Conservation (phyloP, 2,329 filamentous ascomycete genomes). For the Akanthomyces muscarius region DNA sequence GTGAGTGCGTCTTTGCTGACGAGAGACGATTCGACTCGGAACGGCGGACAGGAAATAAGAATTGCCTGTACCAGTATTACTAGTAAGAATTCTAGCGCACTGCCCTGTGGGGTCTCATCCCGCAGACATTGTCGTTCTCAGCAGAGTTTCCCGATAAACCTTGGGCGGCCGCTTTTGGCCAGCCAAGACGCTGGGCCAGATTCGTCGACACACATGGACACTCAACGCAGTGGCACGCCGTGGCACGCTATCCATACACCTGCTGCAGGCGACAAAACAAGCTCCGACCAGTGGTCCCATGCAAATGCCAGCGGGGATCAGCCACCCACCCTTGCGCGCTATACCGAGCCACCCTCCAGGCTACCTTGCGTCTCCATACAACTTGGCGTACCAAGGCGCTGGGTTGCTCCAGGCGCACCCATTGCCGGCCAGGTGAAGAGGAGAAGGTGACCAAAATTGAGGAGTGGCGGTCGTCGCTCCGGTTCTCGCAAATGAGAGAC, state of each 20-base stretch:
- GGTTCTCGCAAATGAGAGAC: conserved; percentile 15
- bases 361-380: neutral
- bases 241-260: neutral
- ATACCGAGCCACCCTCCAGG: neutral
- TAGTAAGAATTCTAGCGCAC: neutral
- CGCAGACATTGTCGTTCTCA: neutral
- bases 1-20: conserved; percentile 1
- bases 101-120: neutral
- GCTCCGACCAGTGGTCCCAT: neutral
- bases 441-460: neutral
- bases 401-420: neutral
- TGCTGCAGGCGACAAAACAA: neutral
- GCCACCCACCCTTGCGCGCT: neutral
- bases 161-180: conserved; percentile 9
- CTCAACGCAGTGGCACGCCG: neutral
- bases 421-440: neutral
- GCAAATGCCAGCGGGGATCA: neutral
- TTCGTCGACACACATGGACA: neutral
- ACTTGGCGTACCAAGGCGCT: neutral
- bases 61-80: neutral
- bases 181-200: conserved; percentile 6
- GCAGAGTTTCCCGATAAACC: conserved; percentile 1
- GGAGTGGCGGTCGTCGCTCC: neutral
- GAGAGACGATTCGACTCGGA: neutral
- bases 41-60: neutral